These are phyloP conservation scores for Lepidium didymum DNA, from an alignment of 345 rosid species.

Conservation along the genomic window DNA sequence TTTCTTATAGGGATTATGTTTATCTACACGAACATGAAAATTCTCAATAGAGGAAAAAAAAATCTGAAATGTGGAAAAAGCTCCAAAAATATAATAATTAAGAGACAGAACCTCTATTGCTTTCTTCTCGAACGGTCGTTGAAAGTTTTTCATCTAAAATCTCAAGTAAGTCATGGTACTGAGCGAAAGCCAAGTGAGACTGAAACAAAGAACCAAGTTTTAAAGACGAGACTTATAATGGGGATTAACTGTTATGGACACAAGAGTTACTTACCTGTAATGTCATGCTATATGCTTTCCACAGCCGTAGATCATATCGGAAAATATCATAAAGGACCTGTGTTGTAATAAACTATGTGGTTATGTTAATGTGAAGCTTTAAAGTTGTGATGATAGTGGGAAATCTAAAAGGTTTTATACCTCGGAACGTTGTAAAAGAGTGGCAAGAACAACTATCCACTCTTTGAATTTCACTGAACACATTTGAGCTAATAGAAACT, in stretches of 20 bases:
- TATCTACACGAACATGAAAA: slow-evolving; percentile 21
- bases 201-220: slow-evolving; percentile 13
- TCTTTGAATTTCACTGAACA: slow-evolving; percentile 98
- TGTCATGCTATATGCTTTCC: slow-evolving; percentile 80
- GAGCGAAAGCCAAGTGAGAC: slow-evolving; percentile 60
- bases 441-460: slow-evolving; percentile 97
- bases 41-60: background rate
- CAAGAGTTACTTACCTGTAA: slow-evolving; percentile 55
- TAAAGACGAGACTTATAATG: background rate
- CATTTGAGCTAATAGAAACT: slow-evolving; percentile 95
- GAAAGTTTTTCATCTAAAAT: slow-evolving; percentile 56
- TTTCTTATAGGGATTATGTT: background rate
- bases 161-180: slow-evolving; percentile 69
- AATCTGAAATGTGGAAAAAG: background rate
- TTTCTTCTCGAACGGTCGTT: slow-evolving; percentile 29
- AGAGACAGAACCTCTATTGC: slow-evolving; percentile 17
- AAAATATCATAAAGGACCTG: slow-evolving; percentile 92
- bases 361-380: background rate
- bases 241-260: background rate
- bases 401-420: slow-evolving; percentile 26
- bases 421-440: slow-evolving; percentile 85
- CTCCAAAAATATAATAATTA: slow-evolving; percentile 16
- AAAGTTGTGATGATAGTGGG: background rate
- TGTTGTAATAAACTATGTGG: background rate
- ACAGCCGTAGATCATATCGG: slow-evolving; percentile 61